These are phyloP conservation scores for Pyrenochaeta sp. DNA, from an alignment of 2,329 filamentous ascomycete species.

Conservation along the genomic window DNA sequence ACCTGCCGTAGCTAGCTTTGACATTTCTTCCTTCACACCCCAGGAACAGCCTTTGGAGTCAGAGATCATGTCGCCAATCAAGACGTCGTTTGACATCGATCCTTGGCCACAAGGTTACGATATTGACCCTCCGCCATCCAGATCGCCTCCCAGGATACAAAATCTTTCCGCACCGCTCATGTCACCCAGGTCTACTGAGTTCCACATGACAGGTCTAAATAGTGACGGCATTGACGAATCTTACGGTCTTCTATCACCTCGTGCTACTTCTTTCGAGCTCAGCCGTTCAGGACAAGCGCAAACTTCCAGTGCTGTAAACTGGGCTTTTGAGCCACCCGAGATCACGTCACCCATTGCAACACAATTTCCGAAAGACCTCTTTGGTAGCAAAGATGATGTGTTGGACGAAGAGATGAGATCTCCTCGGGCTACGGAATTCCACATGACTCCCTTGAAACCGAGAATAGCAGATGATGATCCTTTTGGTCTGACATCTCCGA, in stretches of 20 bases:
- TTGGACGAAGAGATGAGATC: slow-evolving; percentile 49
- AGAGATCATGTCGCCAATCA: slow-evolving; percentile 39
- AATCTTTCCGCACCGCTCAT: slow-evolving; percentile 24
- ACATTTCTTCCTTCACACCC: slow-evolving; percentile 29
- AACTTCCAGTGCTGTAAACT: neutral
- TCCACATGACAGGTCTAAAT: slow-evolving; percentile 22
- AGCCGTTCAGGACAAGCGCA: slow-evolving; percentile 2
- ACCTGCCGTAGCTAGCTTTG: slow-evolving; percentile 40
- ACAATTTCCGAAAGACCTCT: slow-evolving; percentile 46
- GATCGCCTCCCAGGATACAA: slow-evolving; percentile 15
- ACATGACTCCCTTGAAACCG: slow-evolving; percentile 49
- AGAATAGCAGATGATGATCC: slow-evolving; percentile 45
- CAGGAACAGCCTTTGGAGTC: slow-evolving; percentile 22
- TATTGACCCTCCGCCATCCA: slow-evolving; percentile 19
- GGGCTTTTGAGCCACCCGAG: slow-evolving; percentile 19
- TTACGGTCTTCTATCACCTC: slow-evolving; percentile 28
- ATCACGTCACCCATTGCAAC: slow-evolving; percentile 51
- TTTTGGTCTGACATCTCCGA: slow-evolving; percentile 51
- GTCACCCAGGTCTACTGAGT: slow-evolving; percentile 37
- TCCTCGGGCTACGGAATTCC: slow-evolving; percentile 46
- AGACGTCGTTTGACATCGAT: slow-evolving; percentile 39
- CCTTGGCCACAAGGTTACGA: slow-evolving; percentile 42
- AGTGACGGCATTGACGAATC: slow-evolving; percentile 21
- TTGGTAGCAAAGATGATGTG: slow-evolving; percentile 34
- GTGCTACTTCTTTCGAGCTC: slow-evolving; percentile 28